Base-by-base conservation (phyloP, 2,329 filamentous ascomycete genomes). In the Calonectria ilicicola region DNA sequence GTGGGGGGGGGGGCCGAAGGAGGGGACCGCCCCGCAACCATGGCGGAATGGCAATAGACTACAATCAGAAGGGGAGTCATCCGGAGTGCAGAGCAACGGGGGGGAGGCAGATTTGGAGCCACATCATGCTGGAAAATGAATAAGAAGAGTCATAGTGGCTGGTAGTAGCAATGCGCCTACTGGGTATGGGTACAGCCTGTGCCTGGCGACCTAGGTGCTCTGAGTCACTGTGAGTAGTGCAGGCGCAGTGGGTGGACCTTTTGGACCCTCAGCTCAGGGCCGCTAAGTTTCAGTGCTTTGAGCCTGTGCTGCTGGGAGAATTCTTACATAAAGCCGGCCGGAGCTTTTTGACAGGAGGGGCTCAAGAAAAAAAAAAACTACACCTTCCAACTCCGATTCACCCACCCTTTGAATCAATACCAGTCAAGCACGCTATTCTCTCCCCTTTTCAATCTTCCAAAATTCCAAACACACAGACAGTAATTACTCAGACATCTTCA, bases 251-350 rank as follows among this genome's bases (percentile, higher is more conserved):
- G 53, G 53, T 40, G 32, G 53, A 40, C 53, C 53, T 60, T 15
- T 47, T 65, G 67, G 68, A 49, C 35, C 62, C 68, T 47, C 35
- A 19, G 53, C 46, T 47, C 26, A n/a, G 49, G 23, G 63, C 56
- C 66, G 64, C 69, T 67, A 64, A 72, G 40, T 38, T 47, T 44
- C 29, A 62, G 67, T 62, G 68, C 58, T 65, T 65, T 72, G 32
- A 40, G 49, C 35, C 42, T 47, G 53, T 26, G 53, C 29, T 65
- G 62, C 46, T 46, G 68, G 35, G 26, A 21, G 47, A 72, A 69
- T 76, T 58, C 51, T 72, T 78, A 77, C 77, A 78, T 78, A 78
- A 78, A 78, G 69, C 72, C 73, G 71, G 69, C 73, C 74, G 66
- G 65, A 69, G 76, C 74, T 74, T 78, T 78, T 70, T 67, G 60